Evolutionary conservation across 2,329 filamentous ascomycete genomes (phyloP), one percentile per base, ranked within the genome.

Genomic region (Torrubiella hemipterigena): DNA sequence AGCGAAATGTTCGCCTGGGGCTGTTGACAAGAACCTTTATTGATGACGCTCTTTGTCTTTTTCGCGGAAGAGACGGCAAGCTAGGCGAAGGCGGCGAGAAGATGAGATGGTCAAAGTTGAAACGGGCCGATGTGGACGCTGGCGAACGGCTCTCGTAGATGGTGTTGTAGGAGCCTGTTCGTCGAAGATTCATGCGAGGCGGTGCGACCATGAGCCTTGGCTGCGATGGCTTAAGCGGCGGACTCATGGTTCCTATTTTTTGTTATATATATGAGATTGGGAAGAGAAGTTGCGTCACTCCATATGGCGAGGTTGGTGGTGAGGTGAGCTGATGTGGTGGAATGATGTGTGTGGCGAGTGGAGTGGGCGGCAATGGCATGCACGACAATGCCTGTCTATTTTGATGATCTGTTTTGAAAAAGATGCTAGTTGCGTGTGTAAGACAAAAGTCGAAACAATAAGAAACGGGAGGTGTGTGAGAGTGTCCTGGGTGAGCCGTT

Each of bases 61-160:
- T 72, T 38, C 76, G 67, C 11, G 75, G 75, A 21, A 81, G 64
- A 11, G 73, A 75, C 10, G 79, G 82, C 30, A 86, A 67, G 39
- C 73, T 72, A 3, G 79, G 81, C 3, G 77, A 89, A 4, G 79
- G 77, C 2, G 66, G 67, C 17, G 72, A 76, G 51, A 73, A 77
- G 42, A 77, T 59, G 23, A 82, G 65, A 39, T 81, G 73, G 45
- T 77, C 77, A 54, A 80, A 76, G 51, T 59, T 73, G 53, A 77
- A 77, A 28, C 71, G 61, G 13, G 73, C 74, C 20, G 67, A 77
- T 17, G 65, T 77, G 30, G 71, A 71, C 67, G 1, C 27, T 30
- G 52, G 60, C n/a, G n/a, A n/a, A n/a, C n/a, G n/a, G n/a, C n/a
- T n/a, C 47, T 53, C 51, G 66, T 42, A 76, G 70, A 38, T 63